Evolutionary conservation across 805 yeast genomes (phyloP).

Genomic region (Starmerella sp.): DNA sequence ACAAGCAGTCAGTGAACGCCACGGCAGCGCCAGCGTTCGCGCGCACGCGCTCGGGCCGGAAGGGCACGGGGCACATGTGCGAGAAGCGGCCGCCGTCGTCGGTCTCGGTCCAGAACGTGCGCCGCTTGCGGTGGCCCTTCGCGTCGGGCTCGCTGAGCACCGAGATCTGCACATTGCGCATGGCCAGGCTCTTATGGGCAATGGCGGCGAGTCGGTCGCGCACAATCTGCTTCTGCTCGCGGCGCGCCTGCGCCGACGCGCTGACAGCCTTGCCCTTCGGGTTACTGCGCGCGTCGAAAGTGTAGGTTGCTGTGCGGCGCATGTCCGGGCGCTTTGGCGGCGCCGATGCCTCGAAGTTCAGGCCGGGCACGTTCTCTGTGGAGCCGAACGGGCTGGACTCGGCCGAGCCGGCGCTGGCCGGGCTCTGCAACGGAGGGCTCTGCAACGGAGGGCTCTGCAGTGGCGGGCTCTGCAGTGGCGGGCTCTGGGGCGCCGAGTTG

Average conservation of each 20-base stretch:
- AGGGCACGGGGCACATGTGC: conserved; percentile 14
- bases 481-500: background rate
- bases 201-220: conserved; percentile 21
- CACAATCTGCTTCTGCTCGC: conserved; percentile 12
- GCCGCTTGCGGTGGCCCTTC: conserved; percentile 9
- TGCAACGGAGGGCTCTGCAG: background rate
- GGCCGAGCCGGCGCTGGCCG: background rate
- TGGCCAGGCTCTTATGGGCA: conserved; percentile 18
- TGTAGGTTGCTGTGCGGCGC: conserved; percentile 11
- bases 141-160: conserved; percentile 12
- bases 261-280: conserved; percentile 6
- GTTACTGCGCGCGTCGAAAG: conserved; percentile 8
- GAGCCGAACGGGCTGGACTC: background rate
- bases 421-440: background rate
- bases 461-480: too few relatives aligned
- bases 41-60: conserved; percentile 14
- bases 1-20: conserved; percentile 8
- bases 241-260: conserved; percentile 8
- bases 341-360: background rate
- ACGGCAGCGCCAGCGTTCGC: conserved; percentile 8
- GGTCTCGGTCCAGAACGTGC: conserved; percentile 18
- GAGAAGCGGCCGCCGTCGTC: conserved; percentile 25
- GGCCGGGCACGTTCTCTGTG: background rate
- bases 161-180: conserved; percentile 17
- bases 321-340: conserved; percentile 12